Evolutionary conservation across 2,329 filamentous ascomycete species (phyloP).

Genomic region (Ceratocystis destructans): DNA sequence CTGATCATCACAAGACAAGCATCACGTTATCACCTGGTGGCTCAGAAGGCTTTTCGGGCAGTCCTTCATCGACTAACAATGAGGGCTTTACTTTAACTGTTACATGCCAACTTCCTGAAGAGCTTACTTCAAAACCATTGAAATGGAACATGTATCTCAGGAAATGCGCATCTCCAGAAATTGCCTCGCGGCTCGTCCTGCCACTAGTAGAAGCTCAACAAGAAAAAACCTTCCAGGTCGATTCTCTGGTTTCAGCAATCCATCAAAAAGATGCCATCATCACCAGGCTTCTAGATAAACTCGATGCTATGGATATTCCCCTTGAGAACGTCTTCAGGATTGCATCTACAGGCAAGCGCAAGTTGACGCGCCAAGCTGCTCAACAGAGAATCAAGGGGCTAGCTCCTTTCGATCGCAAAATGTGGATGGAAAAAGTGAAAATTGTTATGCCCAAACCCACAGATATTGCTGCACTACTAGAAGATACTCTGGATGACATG

Average conservation of each 20-base stretch:
- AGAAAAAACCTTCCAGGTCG: slow-evolving; percentile 29
- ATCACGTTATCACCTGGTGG: slow-evolving; percentile 31
- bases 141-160: slow-evolving; percentile 50
- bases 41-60: slow-evolving; percentile 20
- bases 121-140: slow-evolving; percentile 37
- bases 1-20: slow-evolving; percentile 32
- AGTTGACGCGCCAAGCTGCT: slow-evolving; percentile 31
- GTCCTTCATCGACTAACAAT: slow-evolving; percentile 22
- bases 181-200: slow-evolving; percentile 38
- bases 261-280: slow-evolving; percentile 40
- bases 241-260: slow-evolving; percentile 32
- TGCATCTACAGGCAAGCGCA: slow-evolving; percentile 34
- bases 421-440: slow-evolving; percentile 5
- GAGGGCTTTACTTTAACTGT: slow-evolving; percentile 39
- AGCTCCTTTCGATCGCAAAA: slow-evolving; percentile 30
- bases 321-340: slow-evolving; percentile 41
- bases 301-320: slow-evolving; percentile 38
- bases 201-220: slow-evolving; percentile 38
- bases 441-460: neutral
- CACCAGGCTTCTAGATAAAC: slow-evolving; percentile 38
- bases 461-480: slow-evolving; percentile 2
- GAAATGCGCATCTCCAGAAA: slow-evolving; percentile 30
- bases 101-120: slow-evolving; percentile 48
- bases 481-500: slow-evolving; percentile 10
- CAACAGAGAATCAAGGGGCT: slow-evolving; percentile 39